Evolutionary conservation across 805 yeast species (phyloP), one percentile per base, ranked within the genome.

Genomic region (Barnettozyma populi): DNA sequence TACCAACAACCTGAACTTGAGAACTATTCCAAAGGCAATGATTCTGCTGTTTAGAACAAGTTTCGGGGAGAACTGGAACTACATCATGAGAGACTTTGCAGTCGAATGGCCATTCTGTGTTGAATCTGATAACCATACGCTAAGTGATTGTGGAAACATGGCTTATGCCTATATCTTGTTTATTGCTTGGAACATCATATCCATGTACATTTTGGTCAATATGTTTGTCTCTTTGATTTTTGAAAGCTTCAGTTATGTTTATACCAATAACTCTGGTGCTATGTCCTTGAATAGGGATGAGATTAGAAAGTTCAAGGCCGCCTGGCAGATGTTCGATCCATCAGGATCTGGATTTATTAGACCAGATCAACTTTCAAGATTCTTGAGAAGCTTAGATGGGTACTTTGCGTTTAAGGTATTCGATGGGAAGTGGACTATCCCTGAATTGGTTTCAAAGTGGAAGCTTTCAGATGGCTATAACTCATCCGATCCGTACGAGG

Each of bases 1-100:
- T 0, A 67, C 84, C 0, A 80, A 76, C n/a, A 83, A 83, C 57
- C 61, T 82, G 41, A 94, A 94, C 59, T 75, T 89, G 53, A 70
- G 99, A 49, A 85, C 96, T 0, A 90, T 92, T 2, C 86, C 95
- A 0, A 90, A 88, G 57, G 76, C 96, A 0, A 64, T 92, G 58
- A 76, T 92, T 43, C 63, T 90, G 40, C 67, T 92, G 18, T 92
- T 92, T 68, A 76, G 89, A 51, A 79, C 84, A 72, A 86, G 95
- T 69, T 89, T 92, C 64, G 99, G 97, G 6, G 98, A 92, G 67
- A 96, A 95, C 2, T 92, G 99, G 99, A 92, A 92, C 61, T 79
- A 85, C 57, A 76, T 87, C 29, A 83, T 94, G 94, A 72, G 73
- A 37, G 98, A 92, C 63, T 84, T 78, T 59, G 72, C 82, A 1